Base-by-base conservation (phyloP, 139 green algal species). In the Zygnema circumcarinatum region DNA sequence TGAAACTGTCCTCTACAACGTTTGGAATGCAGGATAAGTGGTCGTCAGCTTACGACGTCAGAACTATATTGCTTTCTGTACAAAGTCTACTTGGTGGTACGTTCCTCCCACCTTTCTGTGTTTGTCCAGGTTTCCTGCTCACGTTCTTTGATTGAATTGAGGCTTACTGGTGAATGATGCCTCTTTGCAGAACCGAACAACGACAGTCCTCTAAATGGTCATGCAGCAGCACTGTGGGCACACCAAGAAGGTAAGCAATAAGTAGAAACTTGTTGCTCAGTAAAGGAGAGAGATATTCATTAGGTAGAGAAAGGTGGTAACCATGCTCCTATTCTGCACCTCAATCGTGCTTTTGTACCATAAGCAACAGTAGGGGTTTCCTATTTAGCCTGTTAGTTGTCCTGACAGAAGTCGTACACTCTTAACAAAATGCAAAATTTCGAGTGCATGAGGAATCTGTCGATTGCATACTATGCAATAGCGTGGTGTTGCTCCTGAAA, bases 41-140 rank as follows among this genome's bases (percentile, higher is more conserved):
- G 94, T 94, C 88, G 84, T 90, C 94, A n/a, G 91, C 88, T 1
- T 96, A 96, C 92, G 94, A 93, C 89, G 93, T 96, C 1, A 89
- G 91, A 38, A 96, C 92, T 1, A 89, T 97, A 7, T 87, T 97
- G 56, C 91, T 95, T 79, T 96, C 93, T 52, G 94, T 97, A 42
- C 94, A 96, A 84, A 91, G 79, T 47, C 67, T 96, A 78, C 93
- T 96, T 40, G 94, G 91, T 79, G 79, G 79, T 86, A 39, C 0
- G 2, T 20, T 16, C 36, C 2, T 25, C n/a, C 74, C 74, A 11
- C 74, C 3, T 41, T 3, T 41, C 74, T n/a, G n/a, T n/a, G n/a
- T n/a, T n/a, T n/a, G n/a, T n/a, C n/a, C n/a, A n/a, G n/a, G n/a
- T n/a, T n/a, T n/a, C n/a, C n/a, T n/a, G n/a, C n/a, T n/a, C n/a